Base-by-base conservation (phyloP, 164 flowering plant species). In the Echeveria elegans region DNA sequence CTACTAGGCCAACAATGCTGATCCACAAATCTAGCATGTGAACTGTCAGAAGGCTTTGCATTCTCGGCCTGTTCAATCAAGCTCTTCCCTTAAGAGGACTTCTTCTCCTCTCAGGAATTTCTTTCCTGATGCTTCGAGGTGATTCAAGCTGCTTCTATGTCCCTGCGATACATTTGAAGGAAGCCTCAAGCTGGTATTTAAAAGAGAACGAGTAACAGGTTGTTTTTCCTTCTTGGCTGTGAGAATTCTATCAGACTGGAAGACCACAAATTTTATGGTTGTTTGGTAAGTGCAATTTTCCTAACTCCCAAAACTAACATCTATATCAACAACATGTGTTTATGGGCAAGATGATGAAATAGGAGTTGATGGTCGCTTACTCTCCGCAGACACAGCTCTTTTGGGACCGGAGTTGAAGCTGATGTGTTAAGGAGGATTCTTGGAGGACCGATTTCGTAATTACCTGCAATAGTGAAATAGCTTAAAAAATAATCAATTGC, bases 1-100 rank as follows among this genome's bases (percentile, higher is more conserved):
- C 23, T 48, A 48, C 86, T 80, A 24, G 93, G 92, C 95, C 96
- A 85, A 32, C 89, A 78, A 72, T 86, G 96, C 75, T 88, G 97
- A 79, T 90, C 92, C n/a, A 87, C 73, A 69, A 82, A 37, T 50
- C 87, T 80, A 30, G 80, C 16, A 77, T 80, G 84, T 37, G 80
- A 65, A 69, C 83, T 75, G 67, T 87, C 92, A 67, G 81, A 70
- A 5, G 98, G 97, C 72, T 80, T 89, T 14, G 91, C 84, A 82
- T 92, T 95, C 80, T 92, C 97, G 0, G 83, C 82, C 56, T 82
- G 94, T 75, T 83, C 89, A 63, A 85, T 56, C 0, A 77, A 71
- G 79, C 78, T 88, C 72, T 79, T 94, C 69, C 96, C 96, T 67
- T 84, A 32, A 86, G 83, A 53, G 96, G 97, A 66, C 94, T 89